Base-by-base conservation (phyloP, 1,284 basidiomycete genomes). In the Papiliotrema laurentii region DNA sequence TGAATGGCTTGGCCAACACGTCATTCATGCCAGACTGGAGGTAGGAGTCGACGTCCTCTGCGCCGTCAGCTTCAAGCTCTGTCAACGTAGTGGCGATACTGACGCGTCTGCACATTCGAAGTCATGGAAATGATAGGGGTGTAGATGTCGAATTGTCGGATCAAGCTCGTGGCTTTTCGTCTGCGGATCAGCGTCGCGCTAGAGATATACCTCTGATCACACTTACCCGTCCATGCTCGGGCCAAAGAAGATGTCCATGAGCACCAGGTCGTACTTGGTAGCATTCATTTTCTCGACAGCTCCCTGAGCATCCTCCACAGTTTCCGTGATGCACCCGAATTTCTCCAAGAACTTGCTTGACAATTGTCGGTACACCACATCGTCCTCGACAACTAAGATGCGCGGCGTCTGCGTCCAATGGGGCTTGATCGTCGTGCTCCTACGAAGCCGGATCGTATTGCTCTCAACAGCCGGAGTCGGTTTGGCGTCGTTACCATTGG, bases 81-180 rank as follows among this genome's bases (percentile, higher is more conserved):
- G 9, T 26, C 26, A 11, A 5, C 21, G 21, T 19, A 5, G 26
- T 14, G 4, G 11, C 4, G 16, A 1, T 1, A 67, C 67, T 63
- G 45, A 71, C 68, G 64, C 19, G 92, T 91, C 59, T 88, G 87
- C 45, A 87, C 89, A 71, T 94, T 96, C 65, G 84, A 86, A 47
- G 91, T 96, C 91, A 97, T 96, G 14, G 88, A 92, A 63, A 97
- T 96, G 70, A 96, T 96, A 2, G 93, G 93, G 41, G 93, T 97
- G 45, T 63, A 67, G 27, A 60, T 83, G 75, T 97, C 92, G 65
- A 97, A 97, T 75, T 92, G 88, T 14, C 93, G 80, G 61, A 97
- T 97, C 60, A 97, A 74, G 46, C 85, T 89, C 36, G 93, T 97
- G 9, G 94, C 92, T 19, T 68, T 66, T 19, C 64, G 64, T 13